A percentile compares a stretch with the other conserved stretches of the same genome.
Evolutionary conservation across 176 grass and related monocot genomes (phyloP).

Genomic region (Oryza nivara): DNA sequence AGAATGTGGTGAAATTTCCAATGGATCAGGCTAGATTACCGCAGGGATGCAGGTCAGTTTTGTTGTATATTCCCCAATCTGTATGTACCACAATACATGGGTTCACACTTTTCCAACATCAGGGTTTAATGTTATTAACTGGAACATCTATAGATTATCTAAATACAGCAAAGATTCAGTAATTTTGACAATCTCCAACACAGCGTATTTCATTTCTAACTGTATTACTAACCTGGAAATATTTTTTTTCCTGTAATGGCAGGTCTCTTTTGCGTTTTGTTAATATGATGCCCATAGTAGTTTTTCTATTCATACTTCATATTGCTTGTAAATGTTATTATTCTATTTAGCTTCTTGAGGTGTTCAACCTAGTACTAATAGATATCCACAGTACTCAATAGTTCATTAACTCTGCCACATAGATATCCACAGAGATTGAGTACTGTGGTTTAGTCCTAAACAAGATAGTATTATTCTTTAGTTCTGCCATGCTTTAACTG

Average conservation of each 20-base stretch:
- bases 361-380: not conserved
- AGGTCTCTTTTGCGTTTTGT: not conserved
- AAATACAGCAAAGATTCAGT: constrained; percentile 21
- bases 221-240: not conserved
- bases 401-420: no score
- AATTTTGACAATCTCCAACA: constrained; percentile 7
- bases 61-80: not conserved
- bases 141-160: constrained; percentile 1
- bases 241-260: not conserved
- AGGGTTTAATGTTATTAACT: constrained; percentile 1
- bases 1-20: constrained; percentile 17
- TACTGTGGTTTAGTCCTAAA: not conserved
- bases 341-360: not conserved
- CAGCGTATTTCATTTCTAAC: not conserved
- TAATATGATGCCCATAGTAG: not conserved
- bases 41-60: constrained; percentile 30
- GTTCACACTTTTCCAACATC: not conserved
- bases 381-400: not conserved
- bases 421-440: not conserved
- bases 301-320: not conserved
- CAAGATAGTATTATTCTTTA: not conserved
- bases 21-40: constrained; percentile 30
- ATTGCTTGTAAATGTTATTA: not conserved
- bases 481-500: not conserved
- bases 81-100: not conserved